Base-by-base conservation (phyloP, 495 filamentous ascomycete species). In the Penicillium soppii region DNA sequence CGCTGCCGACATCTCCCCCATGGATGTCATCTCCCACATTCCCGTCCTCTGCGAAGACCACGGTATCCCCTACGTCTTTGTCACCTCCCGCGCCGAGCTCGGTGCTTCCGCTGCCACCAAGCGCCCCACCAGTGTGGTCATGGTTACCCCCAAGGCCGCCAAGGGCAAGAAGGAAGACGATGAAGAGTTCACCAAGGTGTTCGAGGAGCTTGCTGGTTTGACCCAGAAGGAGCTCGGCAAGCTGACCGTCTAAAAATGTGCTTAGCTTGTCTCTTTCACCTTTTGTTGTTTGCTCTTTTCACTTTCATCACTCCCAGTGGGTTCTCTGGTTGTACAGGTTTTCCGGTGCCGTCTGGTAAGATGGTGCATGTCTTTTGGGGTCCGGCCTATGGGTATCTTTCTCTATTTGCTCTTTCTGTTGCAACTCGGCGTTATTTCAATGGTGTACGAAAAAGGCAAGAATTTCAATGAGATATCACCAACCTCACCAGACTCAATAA, bases 1-100 rank as follows among this genome's bases (percentile, higher is more conserved):
- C 46, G 94, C 95, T 25, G 94, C 89, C 47, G 94, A 99, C 67
- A 97, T 97, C 78, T 94, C 88, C 19, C 94, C 94, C 51, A 89
- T 91, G 87, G 92, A 97, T 65, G 91, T 97, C 60, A 96, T 97
- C 73, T 92, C 89, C 41, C 94, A 97, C 72, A 88, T 99, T 57
- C 94, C 94, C 45, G 87, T 97, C 13, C 84, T 97, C 37, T 97
- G 95, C 80, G 94, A 99, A 73, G 91, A 97, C 73, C 91, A 96
- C 77, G 85, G 85, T 63, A 86, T 96, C 44, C 92, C 92, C 4
- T 99, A 97, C 72, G 76, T 97, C 57, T 99, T 90, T 71, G 86
- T 97, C 52, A 79, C 83, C 25, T 90, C 85, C 41, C 85, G 94
- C 52, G 90, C 88, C 46, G 90, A 97, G 71, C 82, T 99, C 36